Base-by-base conservation (phyloP, 305 asterid species). In the Ajuga reptans region DNA sequence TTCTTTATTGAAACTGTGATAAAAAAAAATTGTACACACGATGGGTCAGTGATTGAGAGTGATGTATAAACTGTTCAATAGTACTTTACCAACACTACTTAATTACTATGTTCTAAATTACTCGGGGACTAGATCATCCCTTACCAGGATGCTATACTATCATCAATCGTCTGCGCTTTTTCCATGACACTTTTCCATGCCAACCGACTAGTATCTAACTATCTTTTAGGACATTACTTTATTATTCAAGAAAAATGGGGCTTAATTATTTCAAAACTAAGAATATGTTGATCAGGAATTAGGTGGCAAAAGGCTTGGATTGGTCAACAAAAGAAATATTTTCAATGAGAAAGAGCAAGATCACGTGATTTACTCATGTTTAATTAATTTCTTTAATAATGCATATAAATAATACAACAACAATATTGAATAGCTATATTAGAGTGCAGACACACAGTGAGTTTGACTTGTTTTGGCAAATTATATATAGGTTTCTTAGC, bases 11-110 rank as follows among this genome's bases (percentile, higher is more conserved):
- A 42, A 75, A 61, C 78, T 78, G 82, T 76, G 78, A 64, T 58
- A 2, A 21, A 21, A 21, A 21, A 21, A 2, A 60, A 31, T 1
- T 75, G 81, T 79, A 82, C 84, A 15, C 83, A 80, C 78, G 74
- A 82, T 68, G 74, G 69, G 79, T 82, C 87, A 79, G 80, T 76
- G 78, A 66, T 76, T 78, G 83, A 78, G 82, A 77, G 75, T 58
- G 86, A 82, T 76, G 77, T 81, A 73, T 81, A 82, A 63, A 79
- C 78, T 83, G 81, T 77, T 77, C 29, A 39, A 11, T 6, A 70
- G 70, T 73, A 49, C 45, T 46, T 36, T 11, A 36, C 15, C 68
- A 31, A 31, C 43, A 31, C 57, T 21, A 29, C 53, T 31, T 45
- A 18, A 21, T 21, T 21, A 21, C 27, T 21, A 1, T 21, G 2